phyloP scores from a whole-genome alignment of 257 asterid species.

The Sherardia arvensis region DNA sequence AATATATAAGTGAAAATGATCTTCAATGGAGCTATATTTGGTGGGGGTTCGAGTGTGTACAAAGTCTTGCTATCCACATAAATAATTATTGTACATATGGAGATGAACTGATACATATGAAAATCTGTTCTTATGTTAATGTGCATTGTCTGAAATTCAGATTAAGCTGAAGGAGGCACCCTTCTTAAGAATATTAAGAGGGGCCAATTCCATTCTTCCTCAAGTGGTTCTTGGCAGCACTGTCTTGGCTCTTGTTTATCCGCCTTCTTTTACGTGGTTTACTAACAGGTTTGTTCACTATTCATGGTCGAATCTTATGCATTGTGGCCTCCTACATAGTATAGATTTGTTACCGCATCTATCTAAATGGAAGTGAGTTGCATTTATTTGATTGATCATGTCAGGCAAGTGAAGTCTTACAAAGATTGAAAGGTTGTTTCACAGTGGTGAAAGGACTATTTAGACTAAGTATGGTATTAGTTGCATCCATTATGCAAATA shows the following conservation, averaged over 20 bases:
- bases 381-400: background rate
- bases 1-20: background rate
- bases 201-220: slow-evolving; percentile 77
- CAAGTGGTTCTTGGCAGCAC: slow-evolving; percentile 91
- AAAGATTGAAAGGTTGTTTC: background rate
- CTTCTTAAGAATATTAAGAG: slow-evolving; percentile 43
- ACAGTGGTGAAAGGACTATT: no score
- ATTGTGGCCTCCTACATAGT: background rate
- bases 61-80: background rate
- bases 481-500: background rate
- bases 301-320: slow-evolving; percentile 2
- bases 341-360: no score
- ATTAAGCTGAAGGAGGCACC: slow-evolving; percentile 24
- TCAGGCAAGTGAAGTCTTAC: background rate
- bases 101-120: background rate
- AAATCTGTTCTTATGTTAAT: background rate
- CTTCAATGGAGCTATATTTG: background rate
- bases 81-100: background rate
- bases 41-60: background rate
- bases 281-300: slow-evolving; percentile 59
- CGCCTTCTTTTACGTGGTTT: slow-evolving; percentile 95
- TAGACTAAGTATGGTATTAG: background rate
- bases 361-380: no score
- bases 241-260: slow-evolving; percentile 78
- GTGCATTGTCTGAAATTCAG: slow-evolving; percentile 18